Evolutionary conservation across 73 alveolate species (phyloP), one percentile per base, ranked within the genome.

Genomic region (Symbiodinium natans): DNA sequence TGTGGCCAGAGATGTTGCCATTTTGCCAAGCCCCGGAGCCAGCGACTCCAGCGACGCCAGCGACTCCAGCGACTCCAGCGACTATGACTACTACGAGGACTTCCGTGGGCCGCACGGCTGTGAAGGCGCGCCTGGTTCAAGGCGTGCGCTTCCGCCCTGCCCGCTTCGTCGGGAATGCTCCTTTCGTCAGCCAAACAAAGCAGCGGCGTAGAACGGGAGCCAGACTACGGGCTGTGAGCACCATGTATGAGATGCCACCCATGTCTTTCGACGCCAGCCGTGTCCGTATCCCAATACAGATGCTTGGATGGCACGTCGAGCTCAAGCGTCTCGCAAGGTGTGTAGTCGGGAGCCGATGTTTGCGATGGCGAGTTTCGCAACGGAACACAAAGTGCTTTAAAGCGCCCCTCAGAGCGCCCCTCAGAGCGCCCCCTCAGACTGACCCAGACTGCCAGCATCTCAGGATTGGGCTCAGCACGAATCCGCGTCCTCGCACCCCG

Each of bases 231-330:
- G 94, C 94, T 23, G 68, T 52, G 68, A 48, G 83, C 84, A 19
- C 59, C 59, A 59, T 77, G 56, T 86, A 86, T 54, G 94, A 86
- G 83, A 86, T 54, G 94, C 94, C 94, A 23, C 41, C 94, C 11
- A 36, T 25, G 59, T 38, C 83, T 80, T 86, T 86, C 41, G 94
- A 86, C 59, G 41, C 94, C 41, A 86, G 94, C 84, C 77, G 59
- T 17, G 56, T 86, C 83, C 94, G 94, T 13, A 2, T 80, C 54
- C 25, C 33, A 25, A 86, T 86, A 39, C 94, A 86, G 94, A 52
- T 34, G 34, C 83, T 54, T 46, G 92, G 92, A 36, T 10, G 23
- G 17, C 23, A 48, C 63, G 63, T 48, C 63, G 31, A 10, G 36
- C 31, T 4, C 0, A 0, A 29, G 36, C 29, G 31, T 11, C 86